A percentile compares a stretch with the other conserved stretches of the same genome.
Evolutionary conservation across 2,329 filamentous ascomycete genomes (phyloP).

Genomic region (Orbilia quercus): DNA sequence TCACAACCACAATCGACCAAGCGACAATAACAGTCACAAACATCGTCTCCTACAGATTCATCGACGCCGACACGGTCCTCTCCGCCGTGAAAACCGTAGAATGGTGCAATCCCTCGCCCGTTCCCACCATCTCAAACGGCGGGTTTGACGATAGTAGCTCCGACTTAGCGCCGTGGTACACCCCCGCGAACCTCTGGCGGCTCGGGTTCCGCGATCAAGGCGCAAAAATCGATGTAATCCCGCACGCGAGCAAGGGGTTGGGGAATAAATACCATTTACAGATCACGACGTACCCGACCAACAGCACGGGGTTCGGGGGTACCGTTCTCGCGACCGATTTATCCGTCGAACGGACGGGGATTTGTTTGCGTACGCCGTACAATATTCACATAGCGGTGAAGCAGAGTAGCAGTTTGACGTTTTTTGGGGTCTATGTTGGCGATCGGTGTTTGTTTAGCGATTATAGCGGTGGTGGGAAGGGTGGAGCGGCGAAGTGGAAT

Average conservation of each 20-base stretch:
- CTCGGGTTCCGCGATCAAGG: not conserved
- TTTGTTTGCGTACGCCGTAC: not conserved
- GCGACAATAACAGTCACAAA: not conserved
- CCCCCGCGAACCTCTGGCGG: not conserved
- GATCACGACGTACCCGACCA: not conserved
- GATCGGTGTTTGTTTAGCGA: not conserved
- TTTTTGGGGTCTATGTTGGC: not conserved
- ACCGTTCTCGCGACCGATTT: not conserved
- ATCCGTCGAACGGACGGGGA: not conserved
- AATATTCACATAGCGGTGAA: not conserved
- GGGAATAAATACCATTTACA: not conserved
- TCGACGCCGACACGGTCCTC: not conserved
- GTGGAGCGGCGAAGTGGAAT: not conserved
- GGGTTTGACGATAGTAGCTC: not conserved
- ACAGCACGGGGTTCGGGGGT: not conserved
- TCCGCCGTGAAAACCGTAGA: not conserved
- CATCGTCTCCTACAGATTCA: not conserved
- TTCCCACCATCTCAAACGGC: not conserved
- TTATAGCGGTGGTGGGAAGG: not conserved
- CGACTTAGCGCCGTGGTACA: not conserved
- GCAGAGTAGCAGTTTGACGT: not conserved
- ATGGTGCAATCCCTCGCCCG: not conserved
- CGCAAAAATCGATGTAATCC: not conserved
- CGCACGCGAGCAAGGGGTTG: not conserved
- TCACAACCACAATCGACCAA: not conserved